These are phyloP conservation scores for Torulaspora indica DNA, from an alignment of 805 yeast species.

Conservation along the genomic window DNA sequence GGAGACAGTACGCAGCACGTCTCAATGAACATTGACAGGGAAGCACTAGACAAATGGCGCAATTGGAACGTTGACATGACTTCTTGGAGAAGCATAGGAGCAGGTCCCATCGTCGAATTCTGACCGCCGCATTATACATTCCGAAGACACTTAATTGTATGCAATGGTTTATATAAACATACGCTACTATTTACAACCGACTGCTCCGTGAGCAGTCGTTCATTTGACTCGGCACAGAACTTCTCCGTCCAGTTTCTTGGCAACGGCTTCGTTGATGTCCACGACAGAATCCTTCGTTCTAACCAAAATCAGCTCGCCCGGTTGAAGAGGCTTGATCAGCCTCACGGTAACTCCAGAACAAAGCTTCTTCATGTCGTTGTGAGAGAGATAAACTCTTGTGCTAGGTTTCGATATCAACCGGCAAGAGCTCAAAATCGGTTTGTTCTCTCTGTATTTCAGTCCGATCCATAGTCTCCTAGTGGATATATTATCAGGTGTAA, in stretches of 20 bases:
- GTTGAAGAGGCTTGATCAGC: constrained; percentile 72
- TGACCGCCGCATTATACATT: constrained; percentile 17
- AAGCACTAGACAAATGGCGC: constrained; percentile 67
- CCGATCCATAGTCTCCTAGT: constrained; percentile 89
- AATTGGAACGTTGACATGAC: constrained; percentile 87
- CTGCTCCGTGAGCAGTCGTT: constrained; percentile 4
- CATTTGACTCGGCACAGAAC: constrained; percentile 72
- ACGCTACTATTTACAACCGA: constrained; percentile 7
- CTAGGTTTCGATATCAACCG: constrained; percentile 80
- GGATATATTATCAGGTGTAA: constrained; percentile 80
- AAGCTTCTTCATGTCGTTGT: constrained; percentile 62
- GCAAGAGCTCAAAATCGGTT: constrained; percentile 69
- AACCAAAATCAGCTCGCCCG: constrained; percentile 83
- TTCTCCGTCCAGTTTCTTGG: constrained; percentile 63
- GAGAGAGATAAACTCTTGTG: constrained; percentile 59
- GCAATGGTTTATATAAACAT: constrained; percentile 6
- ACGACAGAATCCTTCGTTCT: constrained; percentile 51
- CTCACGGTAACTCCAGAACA: constrained; percentile 74
- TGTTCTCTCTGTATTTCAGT: constrained; percentile 76
- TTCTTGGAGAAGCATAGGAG: constrained; percentile 66
- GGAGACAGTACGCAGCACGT: neutral
- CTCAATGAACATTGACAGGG: constrained; percentile 43
- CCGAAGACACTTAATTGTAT: neutral
- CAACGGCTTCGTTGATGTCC: constrained; percentile 83
- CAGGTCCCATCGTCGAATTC: constrained; percentile 55